Conservation (phyloP, 2,329 filamentous ascomycete genomes). For the Colletotrichum sp. region DNA sequence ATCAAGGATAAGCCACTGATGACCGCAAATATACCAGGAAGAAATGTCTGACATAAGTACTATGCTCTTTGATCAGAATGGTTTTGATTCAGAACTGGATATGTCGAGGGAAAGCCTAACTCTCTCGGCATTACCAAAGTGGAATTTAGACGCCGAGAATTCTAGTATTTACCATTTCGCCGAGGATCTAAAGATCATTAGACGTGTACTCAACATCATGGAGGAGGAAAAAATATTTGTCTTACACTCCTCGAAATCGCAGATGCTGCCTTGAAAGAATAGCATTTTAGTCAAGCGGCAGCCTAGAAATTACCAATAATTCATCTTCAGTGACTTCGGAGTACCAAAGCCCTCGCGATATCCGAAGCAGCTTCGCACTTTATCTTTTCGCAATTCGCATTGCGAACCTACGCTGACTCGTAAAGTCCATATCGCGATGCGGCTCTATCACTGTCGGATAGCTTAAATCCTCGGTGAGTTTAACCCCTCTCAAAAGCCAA, state of each 20-base stretch:
- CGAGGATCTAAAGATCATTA: fast-evolving
- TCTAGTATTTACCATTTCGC: fast-evolving
- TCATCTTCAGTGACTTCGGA: fast-evolving
- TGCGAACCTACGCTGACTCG: background rate
- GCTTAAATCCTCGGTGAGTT: background rate
- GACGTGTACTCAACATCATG: too few relatives aligned
- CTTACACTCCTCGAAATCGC: fast-evolving
- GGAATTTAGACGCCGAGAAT: background rate
- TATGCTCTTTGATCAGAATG: fast-evolving
- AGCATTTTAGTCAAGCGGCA: fast-evolving
- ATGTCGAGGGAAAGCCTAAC: background rate
- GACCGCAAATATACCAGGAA: background rate
- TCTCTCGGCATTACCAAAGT: fast-evolving
- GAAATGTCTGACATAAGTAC: background rate
- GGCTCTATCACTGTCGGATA: background rate
- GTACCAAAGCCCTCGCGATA: fast-evolving
- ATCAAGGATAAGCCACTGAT: fast-evolving
- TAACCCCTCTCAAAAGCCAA: background rate
- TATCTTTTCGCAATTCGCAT: background rate
- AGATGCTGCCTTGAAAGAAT: fast-evolving
- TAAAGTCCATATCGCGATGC: background rate
- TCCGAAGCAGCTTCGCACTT: background rate
- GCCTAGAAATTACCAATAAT: fast-evolving
- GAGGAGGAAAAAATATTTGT: background rate
- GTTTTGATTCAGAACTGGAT: fast-evolving